phyloP scores from a whole-genome alignment of 2,329 filamentous ascomycete genomes.

The Sporothrix brasiliensis region DNA sequence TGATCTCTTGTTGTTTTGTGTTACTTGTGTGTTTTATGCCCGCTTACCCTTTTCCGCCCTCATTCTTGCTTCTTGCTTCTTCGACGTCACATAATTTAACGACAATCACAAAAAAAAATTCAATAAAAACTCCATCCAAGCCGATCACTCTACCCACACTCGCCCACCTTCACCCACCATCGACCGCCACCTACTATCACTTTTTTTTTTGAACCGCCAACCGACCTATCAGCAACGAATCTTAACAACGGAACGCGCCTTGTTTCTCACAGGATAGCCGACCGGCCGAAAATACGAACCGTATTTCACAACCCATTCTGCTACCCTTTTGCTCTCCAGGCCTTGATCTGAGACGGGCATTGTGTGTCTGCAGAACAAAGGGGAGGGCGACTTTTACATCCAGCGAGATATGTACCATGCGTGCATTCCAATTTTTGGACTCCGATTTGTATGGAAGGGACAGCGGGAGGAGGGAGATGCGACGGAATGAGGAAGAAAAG shows the following conservation, averaged over 20 bases:
- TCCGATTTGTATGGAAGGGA: neutral
- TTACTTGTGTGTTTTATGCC: constrained; percentile 7
- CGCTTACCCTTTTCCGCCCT: neutral
- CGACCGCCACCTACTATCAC: neutral
- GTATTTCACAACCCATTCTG: neutral
- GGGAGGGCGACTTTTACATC: neutral
- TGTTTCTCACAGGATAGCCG: neutral
- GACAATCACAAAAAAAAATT: constrained; percentile 26
- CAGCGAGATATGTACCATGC: neutral
- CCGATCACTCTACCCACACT: neutral
- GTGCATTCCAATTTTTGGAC: neutral
- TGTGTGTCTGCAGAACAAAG: neutral
- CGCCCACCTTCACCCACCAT: neutral
- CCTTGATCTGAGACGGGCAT: neutral
- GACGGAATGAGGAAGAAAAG: neutral
- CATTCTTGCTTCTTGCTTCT: constrained; percentile 1
- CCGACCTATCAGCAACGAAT: constrained; percentile 8
- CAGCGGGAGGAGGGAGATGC: constrained; percentile 6
- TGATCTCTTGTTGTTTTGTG: constrained; percentile 4
- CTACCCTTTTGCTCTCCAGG: neutral
- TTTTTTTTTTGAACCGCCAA: neutral
- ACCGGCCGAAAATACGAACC: neutral
- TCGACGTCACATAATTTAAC: constrained; percentile 24
- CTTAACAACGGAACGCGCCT: neutral
- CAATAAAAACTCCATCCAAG: constrained; percentile 19